A percentile compares a stretch with the other conserved stretches of the same genome.
Conservation (phyloP, 2,329 filamentous ascomycete genomes). For the Hypoxylon sp. region DNA sequence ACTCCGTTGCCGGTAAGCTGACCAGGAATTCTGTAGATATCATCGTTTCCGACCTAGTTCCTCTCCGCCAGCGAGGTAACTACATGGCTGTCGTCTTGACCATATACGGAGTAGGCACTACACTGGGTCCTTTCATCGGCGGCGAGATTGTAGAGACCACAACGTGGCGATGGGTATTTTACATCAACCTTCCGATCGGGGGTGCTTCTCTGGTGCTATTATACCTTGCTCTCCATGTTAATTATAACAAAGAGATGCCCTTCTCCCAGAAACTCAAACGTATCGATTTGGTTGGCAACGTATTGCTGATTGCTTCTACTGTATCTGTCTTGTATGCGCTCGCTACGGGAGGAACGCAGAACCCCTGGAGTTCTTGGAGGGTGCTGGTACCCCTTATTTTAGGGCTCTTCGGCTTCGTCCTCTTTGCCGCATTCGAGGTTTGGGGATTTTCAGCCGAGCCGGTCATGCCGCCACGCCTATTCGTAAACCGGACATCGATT, state of each 20-base stretch:
- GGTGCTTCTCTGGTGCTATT: slow-evolving; percentile 43
- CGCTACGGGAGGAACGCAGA: slow-evolving; percentile 19
- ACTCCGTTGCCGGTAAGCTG: not conserved
- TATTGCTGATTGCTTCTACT: slow-evolving; percentile 19
- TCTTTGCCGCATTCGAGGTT: slow-evolving; percentile 49
- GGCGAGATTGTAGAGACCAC: slow-evolving; percentile 27
- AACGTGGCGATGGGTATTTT: slow-evolving; percentile 42
- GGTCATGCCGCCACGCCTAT: slow-evolving; percentile 55
- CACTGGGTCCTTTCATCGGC: slow-evolving; percentile 36
- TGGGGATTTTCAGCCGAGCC: slow-evolving; percentile 38
- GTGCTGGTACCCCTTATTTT: slow-evolving; percentile 51
- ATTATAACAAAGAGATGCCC: slow-evolving; percentile 16
- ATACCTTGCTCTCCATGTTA: slow-evolving; percentile 21
- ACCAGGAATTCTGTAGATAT: slow-evolving; percentile 34
- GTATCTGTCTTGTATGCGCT: slow-evolving; percentile 23
- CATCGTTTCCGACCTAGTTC: slow-evolving; percentile 37
- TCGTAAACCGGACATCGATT: slow-evolving; percentile 52
- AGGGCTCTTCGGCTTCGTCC: slow-evolving; percentile 48
- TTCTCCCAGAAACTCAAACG: slow-evolving; percentile 25
- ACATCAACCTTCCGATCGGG: slow-evolving; percentile 47
- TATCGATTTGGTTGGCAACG: slow-evolving; percentile 36
- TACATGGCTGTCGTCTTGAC: slow-evolving; percentile 31
- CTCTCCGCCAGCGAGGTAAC: slow-evolving; percentile 23
- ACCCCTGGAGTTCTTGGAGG: slow-evolving; percentile 28
- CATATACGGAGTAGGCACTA: slow-evolving; percentile 20